Base-by-base conservation (phyloP, 805 yeast species). In the Teunomyces cretensis region DNA sequence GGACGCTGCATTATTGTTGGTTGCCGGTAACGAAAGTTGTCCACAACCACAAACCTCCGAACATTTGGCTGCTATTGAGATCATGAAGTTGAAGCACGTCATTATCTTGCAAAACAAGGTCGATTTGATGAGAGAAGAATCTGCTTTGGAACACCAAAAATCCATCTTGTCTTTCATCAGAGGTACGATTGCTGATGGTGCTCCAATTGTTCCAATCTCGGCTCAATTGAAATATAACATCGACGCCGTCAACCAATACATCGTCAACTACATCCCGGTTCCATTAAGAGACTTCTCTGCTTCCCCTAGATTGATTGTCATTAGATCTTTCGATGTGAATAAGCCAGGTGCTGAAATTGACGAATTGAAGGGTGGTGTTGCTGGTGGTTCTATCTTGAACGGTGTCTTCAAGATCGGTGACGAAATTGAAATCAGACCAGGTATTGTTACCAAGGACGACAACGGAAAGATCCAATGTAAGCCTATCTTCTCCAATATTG, bases 41-140 rank as follows among this genome's bases (percentile, higher is more conserved):
- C 99, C 99, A 50, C 99, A 94, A 77, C 99, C 99, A 36, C 99
- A 94, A 76, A 94, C 99, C 13, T 86, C 96, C 11, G 99, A 94
- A 76, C 99, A 94, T 78, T 80, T 94, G 73, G 99, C 99, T 42
- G 99, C 99, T 52, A 94, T 94, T 62, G 99, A 94, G 76, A 94
- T 95, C 68, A 94, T 94, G 99, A 92, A 92, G 67, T 84, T 94
- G 72, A 87, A 90, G 62, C 98, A 94, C 66, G 96, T 94, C 49
- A 88, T 94, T 55, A 92, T 94, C 57, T 77, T 94, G 64, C 99
- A 94, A 72, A 94, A 94, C 73, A 94, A 94, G 75, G 99, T 95
- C 48, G 99, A 94, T 79, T 79, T 94, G 68, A 92, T 94, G 97
- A 85, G 95, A 69, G 96, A 92, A 70, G 97, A 91, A 64, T 81